Evolutionary conservation across 306 rosid species (phyloP).

Genomic region (Quercus bicolor): DNA sequence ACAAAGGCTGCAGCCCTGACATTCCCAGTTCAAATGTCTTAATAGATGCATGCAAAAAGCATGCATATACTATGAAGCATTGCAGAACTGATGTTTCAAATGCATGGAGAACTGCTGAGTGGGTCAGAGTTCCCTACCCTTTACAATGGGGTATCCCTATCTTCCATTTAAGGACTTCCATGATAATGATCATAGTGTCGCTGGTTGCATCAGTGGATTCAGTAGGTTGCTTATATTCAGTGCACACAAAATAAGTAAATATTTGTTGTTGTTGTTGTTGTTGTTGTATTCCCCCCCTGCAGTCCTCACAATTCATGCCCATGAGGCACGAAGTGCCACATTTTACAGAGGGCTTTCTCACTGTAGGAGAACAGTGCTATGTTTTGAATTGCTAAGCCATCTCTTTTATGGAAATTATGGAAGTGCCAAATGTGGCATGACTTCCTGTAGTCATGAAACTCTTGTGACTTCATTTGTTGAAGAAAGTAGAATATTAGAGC

Average conservation of each 20-base stretch:
- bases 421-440: not conserved
- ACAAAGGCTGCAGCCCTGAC: slow-evolving; percentile 72
- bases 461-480: not conserved
- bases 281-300: too few species aligned
- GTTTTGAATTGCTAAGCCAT: not conserved
- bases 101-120: slow-evolving; percentile 70
- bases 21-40: slow-evolving; percentile 87
- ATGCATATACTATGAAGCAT: slow-evolving; percentile 78
- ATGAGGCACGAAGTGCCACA: too few species aligned
- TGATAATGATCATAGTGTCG: slow-evolving; percentile 73
- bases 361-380: not conserved
- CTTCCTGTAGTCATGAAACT: not conserved
- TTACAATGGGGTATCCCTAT: slow-evolving; percentile 88
- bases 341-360: too few species aligned
- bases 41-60: slow-evolving; percentile 71
- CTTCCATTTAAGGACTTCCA: slow-evolving; percentile 73
- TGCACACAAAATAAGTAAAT: not conserved
- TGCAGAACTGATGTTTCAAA: slow-evolving; percentile 84
- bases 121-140: slow-evolving; percentile 85
- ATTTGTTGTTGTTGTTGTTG: not conserved
- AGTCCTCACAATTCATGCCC: too few species aligned
- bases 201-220: slow-evolving; percentile 89
- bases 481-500: not conserved
- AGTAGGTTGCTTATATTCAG: slow-evolving; percentile 35
- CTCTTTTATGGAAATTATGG: not conserved